Percentiles rank a stretch among this genome's conserved stretches.
Evolutionary conservation across 306 rosid genomes (phyloP).

Genomic region (Castanea crenata): DNA sequence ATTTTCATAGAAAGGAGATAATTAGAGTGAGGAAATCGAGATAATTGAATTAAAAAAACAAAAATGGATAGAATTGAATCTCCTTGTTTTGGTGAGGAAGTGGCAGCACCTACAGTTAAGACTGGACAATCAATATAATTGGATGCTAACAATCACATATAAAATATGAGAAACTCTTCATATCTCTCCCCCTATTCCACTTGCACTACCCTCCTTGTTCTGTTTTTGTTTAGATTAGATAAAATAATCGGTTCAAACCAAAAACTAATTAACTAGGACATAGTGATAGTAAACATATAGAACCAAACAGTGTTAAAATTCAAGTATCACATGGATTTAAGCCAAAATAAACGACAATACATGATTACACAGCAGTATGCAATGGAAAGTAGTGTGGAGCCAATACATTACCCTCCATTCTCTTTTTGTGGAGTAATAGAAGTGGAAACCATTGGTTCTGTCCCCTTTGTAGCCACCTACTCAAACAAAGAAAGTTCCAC

Average conservation of each 20-base stretch:
- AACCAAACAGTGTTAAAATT: slow-evolving; percentile 2
- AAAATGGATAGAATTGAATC: not conserved
- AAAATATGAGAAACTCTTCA: not conserved
- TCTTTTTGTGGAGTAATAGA: slow-evolving; percentile 48
- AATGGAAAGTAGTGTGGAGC: slow-evolving; percentile 8
- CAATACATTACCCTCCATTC: slow-evolving; percentile 59
- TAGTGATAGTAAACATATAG: slow-evolving; percentile 5
- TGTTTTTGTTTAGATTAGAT: not conserved
- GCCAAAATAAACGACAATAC: not conserved
- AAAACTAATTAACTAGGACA: not conserved
- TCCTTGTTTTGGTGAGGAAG: not conserved
- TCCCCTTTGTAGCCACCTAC: slow-evolving; percentile 59
- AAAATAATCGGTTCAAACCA: not conserved
- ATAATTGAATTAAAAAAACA: not conserved
- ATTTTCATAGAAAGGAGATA: not conserved
- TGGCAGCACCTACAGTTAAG: not conserved
- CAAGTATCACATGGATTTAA: not conserved
- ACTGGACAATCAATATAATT: not conserved
- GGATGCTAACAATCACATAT: not conserved
- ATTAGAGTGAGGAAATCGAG: not conserved
- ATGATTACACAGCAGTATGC: not conserved
- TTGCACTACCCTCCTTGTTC: not conserved
- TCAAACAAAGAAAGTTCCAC: slow-evolving; percentile 12
- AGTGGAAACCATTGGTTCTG: slow-evolving; percentile 51
- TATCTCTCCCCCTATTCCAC: not conserved